Evolutionary conservation across 768 basidiomycete genomes (phyloP), one percentile per base, ranked within the genome.

Genomic region (Boletellus ananas): DNA sequence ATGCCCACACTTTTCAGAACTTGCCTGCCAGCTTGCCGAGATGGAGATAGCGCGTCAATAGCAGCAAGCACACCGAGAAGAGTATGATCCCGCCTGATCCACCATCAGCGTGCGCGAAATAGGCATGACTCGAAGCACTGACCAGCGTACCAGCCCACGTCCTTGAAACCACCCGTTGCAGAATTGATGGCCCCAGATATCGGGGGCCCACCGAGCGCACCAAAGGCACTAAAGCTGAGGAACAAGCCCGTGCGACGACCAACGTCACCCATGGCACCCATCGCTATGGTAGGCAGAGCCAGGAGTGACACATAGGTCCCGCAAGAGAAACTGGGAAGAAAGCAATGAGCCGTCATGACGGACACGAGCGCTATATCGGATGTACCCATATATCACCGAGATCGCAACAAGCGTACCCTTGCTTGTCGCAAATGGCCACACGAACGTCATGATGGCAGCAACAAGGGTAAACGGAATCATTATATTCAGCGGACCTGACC

Each of bases 181-280:
- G 61, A 62, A 45, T 76, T 75, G 54, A 90, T 85, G 0, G 83
- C 82, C 1, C 87, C 87, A 7, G 85, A 85, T 53, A 87, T 84
- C 0, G 87, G 87, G 3, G 85, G 84, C 0, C 87, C 87, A 0
- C 74, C 74, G 3, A 90, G 69, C 1, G 82, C 83, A 8, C 84
- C 85, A 14, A 87, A 31, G 0, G 87, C 75, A 20, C 80, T 50
- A 45, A 85, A 72, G 25, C 76, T 82, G 65, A 84, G 71, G 51
- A 77, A 79, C 74, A 87, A 81, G 4, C 87, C 87, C 0, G 76
- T 69, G n/a, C 87, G 72, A 18, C 82, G 73, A 2, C 87, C 87
- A 0, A 86, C 75, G 46, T 89, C 85, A 6, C 70, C 70, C 2
- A 75, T 70, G 0, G 74, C 72, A 1, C 87, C 87, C 64, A 90